Evolutionary conservation across 106 monocot species (phyloP), one percentile per base, ranked within the genome.

Genomic region (Acorus gramineus): DNA sequence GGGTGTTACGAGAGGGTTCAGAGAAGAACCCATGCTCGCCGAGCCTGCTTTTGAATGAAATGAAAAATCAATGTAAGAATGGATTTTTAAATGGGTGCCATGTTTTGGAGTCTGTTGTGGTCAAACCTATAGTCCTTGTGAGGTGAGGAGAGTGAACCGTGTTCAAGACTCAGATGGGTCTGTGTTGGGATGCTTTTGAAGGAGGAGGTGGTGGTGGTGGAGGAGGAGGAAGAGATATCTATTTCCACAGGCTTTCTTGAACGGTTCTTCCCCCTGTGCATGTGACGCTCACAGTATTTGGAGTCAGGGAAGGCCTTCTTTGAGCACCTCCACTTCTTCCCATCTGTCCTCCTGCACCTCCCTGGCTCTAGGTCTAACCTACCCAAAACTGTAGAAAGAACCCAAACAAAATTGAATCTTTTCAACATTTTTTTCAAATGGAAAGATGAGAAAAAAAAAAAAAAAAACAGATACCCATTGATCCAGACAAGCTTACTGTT

Each of bases 171-270:
- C 28, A 28, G 28, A 28, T 28, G 28, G 28, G 28, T 28, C 28
- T 28, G 28, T 3, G 60, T 28, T 28, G 5, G 8, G 43, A 60
- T 28, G 45, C 44, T 44, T 28, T 28, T n/a, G 45, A 44, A 8
- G 44, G 14, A 7, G 44, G 60, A 3, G 43, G 60, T 4, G 43
- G 60, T 28, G 60, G 60, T 44, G 42, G 42, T 3, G 8, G 63
- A 64, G 63, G 28, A 55, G 49, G 47, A 57, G 63, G 48, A 57
- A 6, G 7, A 7, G 10, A 42, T 11, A 14, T 46, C 6, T 8
- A 46, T 66, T 74, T 74, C 74, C 74, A 74, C 74, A 53, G 66
- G 74, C 74, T 74, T 74, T 74, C 74, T 74, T 74, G 74, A 74
- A 74, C 74, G 74, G 52, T 67, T 74, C 74, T 74, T 74, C 45